Percentiles rank a stretch among this genome's conserved stretches.
Evolutionary conservation across 1,284 basidiomycete species (phyloP).

Genomic region (Takashimella tepidaria): DNA sequence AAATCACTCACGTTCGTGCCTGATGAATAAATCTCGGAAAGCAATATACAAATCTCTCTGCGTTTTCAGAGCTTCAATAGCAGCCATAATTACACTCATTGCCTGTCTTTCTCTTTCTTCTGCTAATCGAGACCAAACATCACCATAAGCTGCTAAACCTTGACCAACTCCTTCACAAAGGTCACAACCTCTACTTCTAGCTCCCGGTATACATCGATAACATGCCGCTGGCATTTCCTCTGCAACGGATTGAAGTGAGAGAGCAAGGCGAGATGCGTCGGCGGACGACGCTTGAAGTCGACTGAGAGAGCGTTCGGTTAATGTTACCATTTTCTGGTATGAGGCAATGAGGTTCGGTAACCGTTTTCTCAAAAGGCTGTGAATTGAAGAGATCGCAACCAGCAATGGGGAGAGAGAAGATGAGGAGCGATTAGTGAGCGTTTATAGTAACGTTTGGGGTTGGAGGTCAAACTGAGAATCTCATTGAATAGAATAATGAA

Average conservation of each 20-base stretch:
- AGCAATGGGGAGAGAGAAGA: no score
- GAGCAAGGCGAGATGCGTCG: conserved; percentile 72
- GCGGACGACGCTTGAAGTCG: conserved; percentile 80
- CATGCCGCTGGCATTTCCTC: conserved; percentile 52
- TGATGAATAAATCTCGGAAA: conserved; percentile 73
- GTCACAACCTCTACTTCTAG: conserved; percentile 61
- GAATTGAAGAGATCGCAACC: no score
- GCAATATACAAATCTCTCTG: conserved; percentile 85
- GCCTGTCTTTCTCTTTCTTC: conserved; percentile 66
- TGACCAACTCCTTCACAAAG: conserved; percentile 71
- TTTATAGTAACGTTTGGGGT: not conserved
- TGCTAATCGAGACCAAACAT: conserved; percentile 66
- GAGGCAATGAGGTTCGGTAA: conserved; percentile 67
- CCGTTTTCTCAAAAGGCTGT: conserved; percentile 63
- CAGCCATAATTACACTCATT: conserved; percentile 5
- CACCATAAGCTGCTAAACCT: conserved; percentile 63
- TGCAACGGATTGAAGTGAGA: conserved; percentile 69
- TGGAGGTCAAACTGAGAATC: no score
- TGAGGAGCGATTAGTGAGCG: conserved; percentile 4
- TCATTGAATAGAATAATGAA: no score
- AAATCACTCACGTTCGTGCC: conserved; percentile 59
- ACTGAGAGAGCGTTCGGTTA: conserved; percentile 77
- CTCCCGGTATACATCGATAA: conserved; percentile 51
- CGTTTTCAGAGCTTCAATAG: conserved; percentile 51
- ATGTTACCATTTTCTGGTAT: conserved; percentile 80